These are phyloP conservation scores for Tetradesmus lagerheimii DNA, from an alignment of 139 green algal genomes.

Conservation along the genomic window DNA sequence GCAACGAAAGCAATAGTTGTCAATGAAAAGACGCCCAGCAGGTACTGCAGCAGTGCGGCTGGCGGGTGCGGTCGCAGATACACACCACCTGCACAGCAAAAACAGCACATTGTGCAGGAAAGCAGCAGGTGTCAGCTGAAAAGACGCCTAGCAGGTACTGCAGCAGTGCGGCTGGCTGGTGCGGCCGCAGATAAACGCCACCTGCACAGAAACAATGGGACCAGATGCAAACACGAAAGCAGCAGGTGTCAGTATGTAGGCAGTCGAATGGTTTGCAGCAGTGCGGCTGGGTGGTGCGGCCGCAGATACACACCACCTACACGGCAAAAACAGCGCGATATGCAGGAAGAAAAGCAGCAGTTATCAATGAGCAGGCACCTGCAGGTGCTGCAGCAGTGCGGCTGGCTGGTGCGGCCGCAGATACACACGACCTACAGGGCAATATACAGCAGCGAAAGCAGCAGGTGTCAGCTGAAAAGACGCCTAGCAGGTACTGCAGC, in stretches of 20 bases:
- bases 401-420: slow-evolving; percentile 34
- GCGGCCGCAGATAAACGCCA: slow-evolving; percentile 66
- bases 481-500: slow-evolving; percentile 39
- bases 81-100: too few species aligned
- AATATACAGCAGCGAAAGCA: too few species aligned
- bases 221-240: neutral
- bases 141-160: slow-evolving; percentile 33
- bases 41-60: too few species aligned
- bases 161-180: slow-evolving; percentile 52
- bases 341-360: neutral
- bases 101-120: too few species aligned
- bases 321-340: too few species aligned
- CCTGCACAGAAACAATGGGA: slow-evolving; percentile 58
- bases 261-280: too few species aligned
- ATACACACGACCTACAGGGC: too few species aligned
- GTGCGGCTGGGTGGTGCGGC: too few species aligned
- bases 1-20: neutral
- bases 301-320: too few species aligned
- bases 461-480: slow-evolving; percentile 42
- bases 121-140: neutral
- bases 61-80: too few species aligned
- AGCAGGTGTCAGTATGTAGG: too few species aligned
- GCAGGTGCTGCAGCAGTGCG: slow-evolving; percentile 52
- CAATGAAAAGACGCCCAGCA: too few species aligned
- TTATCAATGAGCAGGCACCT: slow-evolving; percentile 22